A percentile compares a stretch with the other conserved stretches of the same genome.
Conservation (phyloP, 2,329 filamentous ascomycete species). For the Thelonectria rubi region DNA sequence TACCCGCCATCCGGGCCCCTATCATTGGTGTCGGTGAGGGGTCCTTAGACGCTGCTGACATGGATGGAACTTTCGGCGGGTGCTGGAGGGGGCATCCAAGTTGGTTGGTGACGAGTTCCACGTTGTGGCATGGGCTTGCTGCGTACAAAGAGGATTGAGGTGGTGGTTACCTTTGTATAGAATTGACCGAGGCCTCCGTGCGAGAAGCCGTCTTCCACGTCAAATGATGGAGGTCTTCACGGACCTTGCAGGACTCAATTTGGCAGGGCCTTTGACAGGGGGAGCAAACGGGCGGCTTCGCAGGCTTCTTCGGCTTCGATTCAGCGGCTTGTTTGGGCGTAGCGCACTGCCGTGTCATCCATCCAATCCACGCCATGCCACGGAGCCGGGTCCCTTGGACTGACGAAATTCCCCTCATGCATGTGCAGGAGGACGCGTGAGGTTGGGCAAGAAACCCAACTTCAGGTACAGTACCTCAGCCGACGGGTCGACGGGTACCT, state of each 20-base stretch:
- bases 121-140: neutral
- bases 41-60: neutral
- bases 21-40: constrained; percentile 10
- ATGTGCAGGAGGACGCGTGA: neutral
- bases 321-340: too few species aligned
- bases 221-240: neutral
- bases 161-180: neutral
- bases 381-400: constrained; percentile 10
- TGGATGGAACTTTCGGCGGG: neutral
- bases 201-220: neutral
- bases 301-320: neutral
- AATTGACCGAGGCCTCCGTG: neutral
- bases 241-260: neutral
- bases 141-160: neutral
- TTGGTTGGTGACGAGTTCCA: neutral
- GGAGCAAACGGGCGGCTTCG: constrained; percentile 2
- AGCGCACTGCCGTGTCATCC: neutral
- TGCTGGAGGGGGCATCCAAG: neutral
- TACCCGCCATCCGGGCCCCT: constrained; percentile 7
- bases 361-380: constrained; percentile 16
- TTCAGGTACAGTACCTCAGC: neutral
- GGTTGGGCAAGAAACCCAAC: neutral
- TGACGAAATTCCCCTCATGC: neutral
- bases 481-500: neutral
- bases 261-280: neutral